A percentile compares a stretch with the other conserved stretches of the same genome.
These are phyloP conservation scores for Hanseniaspora clermontiae DNA, from an alignment of 805 yeast genomes.

Conservation along the genomic window DNA sequence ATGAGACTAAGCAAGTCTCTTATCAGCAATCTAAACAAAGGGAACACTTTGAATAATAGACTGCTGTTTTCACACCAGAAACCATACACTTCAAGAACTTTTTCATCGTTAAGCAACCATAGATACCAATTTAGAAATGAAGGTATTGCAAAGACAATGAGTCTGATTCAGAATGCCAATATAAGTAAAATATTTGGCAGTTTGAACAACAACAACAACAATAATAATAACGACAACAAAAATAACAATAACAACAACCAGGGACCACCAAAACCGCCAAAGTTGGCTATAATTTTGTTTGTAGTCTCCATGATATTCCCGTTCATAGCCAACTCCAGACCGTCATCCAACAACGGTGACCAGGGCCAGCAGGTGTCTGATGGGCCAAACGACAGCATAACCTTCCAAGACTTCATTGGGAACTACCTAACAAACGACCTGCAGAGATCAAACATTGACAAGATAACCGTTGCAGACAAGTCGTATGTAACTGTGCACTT, in stretches of 20 bases:
- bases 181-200: neutral
- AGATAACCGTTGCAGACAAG: constrained; percentile 60
- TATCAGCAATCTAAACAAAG: neutral
- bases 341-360: constrained; percentile 16
- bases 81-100: neutral
- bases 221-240: neutral
- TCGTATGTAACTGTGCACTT: constrained; percentile 38
- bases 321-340: constrained; percentile 16
- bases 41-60: neutral
- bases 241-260: neutral
- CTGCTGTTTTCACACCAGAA: neutral
- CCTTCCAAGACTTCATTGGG: constrained; percentile 79
- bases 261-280: constrained; percentile 5
- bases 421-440: constrained; percentile 36
- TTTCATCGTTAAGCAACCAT: neutral
- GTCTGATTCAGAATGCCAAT: neutral
- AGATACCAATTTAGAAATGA: neutral
- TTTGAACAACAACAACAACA: neutral
- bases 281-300: constrained; percentile 2
- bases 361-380: constrained; percentile 17
- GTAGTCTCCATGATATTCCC: constrained; percentile 2
- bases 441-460: constrained; percentile 65
- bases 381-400: constrained; percentile 26
- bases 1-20: neutral
- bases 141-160: neutral